Base-by-base conservation (phyloP, 306 rosid genomes). In the Quercus agrifolia region DNA sequence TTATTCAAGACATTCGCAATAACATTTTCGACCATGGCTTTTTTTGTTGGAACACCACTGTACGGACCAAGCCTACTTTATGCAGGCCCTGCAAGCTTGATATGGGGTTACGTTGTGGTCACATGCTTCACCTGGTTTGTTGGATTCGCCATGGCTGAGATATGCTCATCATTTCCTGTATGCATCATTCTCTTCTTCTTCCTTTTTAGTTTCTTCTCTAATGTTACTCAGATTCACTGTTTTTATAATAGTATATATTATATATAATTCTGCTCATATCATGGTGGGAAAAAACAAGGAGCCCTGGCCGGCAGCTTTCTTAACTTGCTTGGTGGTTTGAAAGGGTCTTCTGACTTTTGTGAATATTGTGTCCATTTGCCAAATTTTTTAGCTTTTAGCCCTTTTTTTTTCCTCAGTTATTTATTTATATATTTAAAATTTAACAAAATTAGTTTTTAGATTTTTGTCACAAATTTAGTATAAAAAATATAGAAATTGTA, bases 81-180 rank as follows among this genome's bases (percentile, higher is more conserved):
- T 70, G 79, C 86, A 3, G 86, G 86, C 56, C 86, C 86, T 15
- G 86, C 86, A 46, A 68, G 79, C 66, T 12, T 83, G 58, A 57
- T 83, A 46, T 83, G 86, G 86, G 82, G 79, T 52, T 76, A 75
- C 79, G 19, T 67, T 25, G 74, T 68, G 12, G 79, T 78, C 55
- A 57, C 77, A 4, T 78, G 74, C 79, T 83, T 83, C 61, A 83
- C 86, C 66, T 83, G 86, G 82, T 83, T 83, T 57, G 86, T 83
- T 3, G 86, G 86, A 56, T 52, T 78, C 20, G 86, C 86, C 77
- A 73, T 83, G 79, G 86, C 86, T 74, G 86, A 83, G 71, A 83
- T 83, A 21, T 83, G 86, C 51, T 78, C 86, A 13, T 83, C 86
- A 14, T 83, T 83, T 31, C 86, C 86, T 11, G 86, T 83, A 77